A percentile compares a stretch with the other conserved stretches of the same genome.
Evolutionary conservation across 2,329 filamentous ascomycete genomes (phyloP).

Genomic region (Hymenoscyphus albidus): DNA sequence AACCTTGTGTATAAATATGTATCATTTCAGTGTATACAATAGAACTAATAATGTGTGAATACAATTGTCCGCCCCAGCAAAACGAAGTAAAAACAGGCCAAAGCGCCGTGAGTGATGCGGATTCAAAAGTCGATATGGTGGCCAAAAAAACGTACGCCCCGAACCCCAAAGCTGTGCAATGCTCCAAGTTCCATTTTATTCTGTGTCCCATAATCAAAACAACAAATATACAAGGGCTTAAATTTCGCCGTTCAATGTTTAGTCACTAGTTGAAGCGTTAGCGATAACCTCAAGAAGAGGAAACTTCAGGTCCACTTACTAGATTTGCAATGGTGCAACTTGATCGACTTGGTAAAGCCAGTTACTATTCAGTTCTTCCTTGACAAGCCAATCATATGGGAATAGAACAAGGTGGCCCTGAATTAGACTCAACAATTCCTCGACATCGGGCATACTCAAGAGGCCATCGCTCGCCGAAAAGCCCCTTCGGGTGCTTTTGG

Average conservation of each 20-base stretch:
- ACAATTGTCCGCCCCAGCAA: background rate
- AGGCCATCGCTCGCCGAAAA: slow-evolving; percentile 69
- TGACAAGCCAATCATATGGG: slow-evolving; percentile 92
- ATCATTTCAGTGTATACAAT: background rate
- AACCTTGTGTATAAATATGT: background rate
- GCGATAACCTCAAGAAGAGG: background rate
- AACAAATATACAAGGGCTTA: slow-evolving; percentile 21
- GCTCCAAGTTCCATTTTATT: slow-evolving; percentile 5
- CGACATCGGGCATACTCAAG: slow-evolving; percentile 69
- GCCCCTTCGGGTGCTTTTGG: slow-evolving; percentile 57
- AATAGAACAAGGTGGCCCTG: slow-evolving; percentile 89
- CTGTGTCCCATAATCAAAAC: slow-evolving; percentile 6
- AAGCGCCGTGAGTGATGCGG: background rate
- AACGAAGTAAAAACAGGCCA: background rate
- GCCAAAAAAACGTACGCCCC: background rate
- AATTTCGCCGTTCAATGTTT: slow-evolving; percentile 12
- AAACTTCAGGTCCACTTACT: slow-evolving; percentile 62
- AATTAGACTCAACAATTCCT: slow-evolving; percentile 73
- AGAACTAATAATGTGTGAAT: background rate
- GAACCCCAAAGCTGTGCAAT: slow-evolving; percentile 1
- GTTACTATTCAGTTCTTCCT: slow-evolving; percentile 87
- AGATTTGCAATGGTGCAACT: slow-evolving; percentile 94
- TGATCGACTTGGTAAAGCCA: slow-evolving; percentile 97
- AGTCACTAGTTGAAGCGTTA: slow-evolving; percentile 23
- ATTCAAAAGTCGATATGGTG: background rate